Base-by-base conservation (phyloP, 2,329 filamentous ascomycete species). In the Sporothrix brunneoviolacea region DNA sequence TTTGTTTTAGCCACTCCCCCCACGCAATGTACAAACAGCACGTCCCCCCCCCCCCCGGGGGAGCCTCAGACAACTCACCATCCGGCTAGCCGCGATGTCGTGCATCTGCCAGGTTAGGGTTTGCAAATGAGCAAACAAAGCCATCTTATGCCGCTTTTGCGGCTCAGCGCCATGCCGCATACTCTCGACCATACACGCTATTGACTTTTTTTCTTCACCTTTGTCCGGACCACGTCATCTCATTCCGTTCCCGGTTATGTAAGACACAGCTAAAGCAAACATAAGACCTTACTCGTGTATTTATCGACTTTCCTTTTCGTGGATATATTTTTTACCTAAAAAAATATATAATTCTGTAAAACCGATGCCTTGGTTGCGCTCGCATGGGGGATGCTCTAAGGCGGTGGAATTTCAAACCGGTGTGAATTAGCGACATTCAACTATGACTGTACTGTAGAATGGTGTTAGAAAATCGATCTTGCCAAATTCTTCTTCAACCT, bases 51-150 rank as follows among this genome's bases (percentile, higher is more conserved):
- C 32, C 32, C 4, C 10, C 32, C 32, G 12, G 7, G n/a, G 24
- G n/a, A 24, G 8, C 10, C 24, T 32, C 15, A 28, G 21, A 22
- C 9, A 42, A 42, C 30, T 6, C 36, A 42, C 37, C n/a, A 8
- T 28, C 42, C 49, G 18, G 30, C 13, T 48, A 51, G 43, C 50
- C 50, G 43, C 43, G 19, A 47, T 51, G 50, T 43, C 24, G 43
- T 51, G 50, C 50, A 47, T 47, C 9, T 42, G 38, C 30, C 38
- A 49, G 28, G 22, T 9, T 19, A 28, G 12, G 4, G 22, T 16
- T 7, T 38, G 7, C 21, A 15, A 3, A 13, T 32, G 19, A 12
- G 24, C 24, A 28, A 28, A 28, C 24, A 10, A 28, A 10, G 24
- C 10, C 6, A 6, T 10, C 24, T 5, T 10, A 28, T 28, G 24